Conservation (phyloP, 345 rosid genomes). For the Populus deltoides region DNA sequence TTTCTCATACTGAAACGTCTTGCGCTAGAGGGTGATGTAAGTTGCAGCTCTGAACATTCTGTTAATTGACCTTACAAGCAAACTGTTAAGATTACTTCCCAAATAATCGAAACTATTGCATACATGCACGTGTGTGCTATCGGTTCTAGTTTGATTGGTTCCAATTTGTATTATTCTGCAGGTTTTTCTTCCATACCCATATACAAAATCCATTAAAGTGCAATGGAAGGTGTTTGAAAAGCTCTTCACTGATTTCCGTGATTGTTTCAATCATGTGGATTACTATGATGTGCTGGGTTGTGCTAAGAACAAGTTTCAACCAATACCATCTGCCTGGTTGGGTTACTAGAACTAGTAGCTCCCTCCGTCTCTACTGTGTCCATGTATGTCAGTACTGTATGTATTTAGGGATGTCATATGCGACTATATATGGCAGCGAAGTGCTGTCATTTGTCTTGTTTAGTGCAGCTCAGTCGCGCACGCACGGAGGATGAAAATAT, state of each 20-base stretch:
- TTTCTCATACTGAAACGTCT: conserved; percentile 68
- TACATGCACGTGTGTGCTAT: too few relatives aligned
- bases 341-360: conserved; percentile 41
- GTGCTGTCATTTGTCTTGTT: too few relatives aligned
- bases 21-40: conserved; percentile 74
- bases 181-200: conserved; percentile 84
- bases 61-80: neutral
- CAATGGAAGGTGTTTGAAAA: conserved; percentile 78
- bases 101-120: too few relatives aligned
- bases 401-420: too few relatives aligned
- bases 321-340: conserved; percentile 70
- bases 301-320: conserved; percentile 80
- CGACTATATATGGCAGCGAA: too few relatives aligned
- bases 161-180: conserved; percentile 13
- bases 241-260: conserved; percentile 84
- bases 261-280: conserved; percentile 58
- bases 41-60: conserved; percentile 13
- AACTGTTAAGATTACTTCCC: too few relatives aligned
- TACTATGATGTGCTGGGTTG: conserved; percentile 60
- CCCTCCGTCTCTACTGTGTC: too few relatives aligned
- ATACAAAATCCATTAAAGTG: conserved; percentile 60
- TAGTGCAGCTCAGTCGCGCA: too few relatives aligned
- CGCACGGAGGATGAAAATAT: too few relatives aligned
- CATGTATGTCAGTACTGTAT: too few relatives aligned
- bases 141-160: too few relatives aligned